Evolutionary conservation across 306 rosid genomes (phyloP).

Genomic region (Casuarina equisetifolia): DNA sequence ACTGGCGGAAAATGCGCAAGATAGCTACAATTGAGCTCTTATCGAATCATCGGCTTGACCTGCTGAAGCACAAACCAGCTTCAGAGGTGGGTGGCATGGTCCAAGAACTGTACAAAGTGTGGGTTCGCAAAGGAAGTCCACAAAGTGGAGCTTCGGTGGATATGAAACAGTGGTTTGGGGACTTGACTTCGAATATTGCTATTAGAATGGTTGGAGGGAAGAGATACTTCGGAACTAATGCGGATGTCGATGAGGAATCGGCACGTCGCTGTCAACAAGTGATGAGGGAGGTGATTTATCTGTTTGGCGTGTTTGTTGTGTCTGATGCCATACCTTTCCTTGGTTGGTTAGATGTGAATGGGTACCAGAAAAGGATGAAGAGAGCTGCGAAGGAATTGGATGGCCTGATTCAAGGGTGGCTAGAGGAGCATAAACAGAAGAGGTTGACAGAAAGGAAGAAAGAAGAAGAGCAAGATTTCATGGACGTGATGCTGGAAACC

Average conservation of each 20-base stretch:
- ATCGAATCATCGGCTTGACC: constrained; percentile 36
- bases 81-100: constrained; percentile 33
- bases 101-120: constrained; percentile 22
- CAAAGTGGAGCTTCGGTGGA: constrained; percentile 40
- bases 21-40: constrained; percentile 36
- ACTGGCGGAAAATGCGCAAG: constrained; percentile 42
- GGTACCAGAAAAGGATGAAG: constrained; percentile 27
- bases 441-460: neutral
- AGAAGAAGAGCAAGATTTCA: constrained; percentile 28
- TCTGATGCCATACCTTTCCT: constrained; percentile 26
- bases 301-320: constrained; percentile 23
- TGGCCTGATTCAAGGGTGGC: constrained; percentile 13
- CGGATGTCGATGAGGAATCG: constrained; percentile 18
- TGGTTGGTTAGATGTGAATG: constrained; percentile 31
- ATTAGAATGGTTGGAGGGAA: constrained; percentile 48
- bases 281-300: constrained; percentile 13
- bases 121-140: constrained; percentile 27
- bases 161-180: constrained; percentile 54
- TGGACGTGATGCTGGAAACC: constrained; percentile 36
- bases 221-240: constrained; percentile 11
- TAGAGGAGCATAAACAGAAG: constrained; percentile 31
- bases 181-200: constrained; percentile 35
- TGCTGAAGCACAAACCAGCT: constrained; percentile 30
- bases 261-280: constrained; percentile 1
- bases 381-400: constrained; percentile 27